Percentiles rank a stretch among this genome's conserved stretches.
Conservation (phyloP, 371 early-diverging fungal genomes). For the Lichtheimia corymbifera region DNA sequence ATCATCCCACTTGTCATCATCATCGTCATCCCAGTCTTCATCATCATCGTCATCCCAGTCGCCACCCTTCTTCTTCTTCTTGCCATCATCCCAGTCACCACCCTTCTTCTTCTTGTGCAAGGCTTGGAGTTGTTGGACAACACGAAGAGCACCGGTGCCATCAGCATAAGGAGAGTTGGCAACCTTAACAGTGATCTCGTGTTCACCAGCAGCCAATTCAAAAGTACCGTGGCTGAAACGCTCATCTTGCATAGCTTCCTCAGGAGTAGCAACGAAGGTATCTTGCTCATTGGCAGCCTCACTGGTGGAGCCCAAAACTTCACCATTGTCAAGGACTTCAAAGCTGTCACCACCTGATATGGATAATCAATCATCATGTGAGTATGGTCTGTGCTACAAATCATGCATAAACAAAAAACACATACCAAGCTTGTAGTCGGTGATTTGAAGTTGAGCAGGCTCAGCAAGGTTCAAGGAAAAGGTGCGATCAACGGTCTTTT, state of each 20-base stretch:
- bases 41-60: slow-evolving; percentile 8
- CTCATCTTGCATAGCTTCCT: slow-evolving; percentile 24
- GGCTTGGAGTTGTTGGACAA: slow-evolving; percentile 28
- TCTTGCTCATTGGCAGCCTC: slow-evolving; percentile 14
- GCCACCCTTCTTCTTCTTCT: slow-evolving; percentile 1
- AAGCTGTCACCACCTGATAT: slow-evolving; percentile 23
- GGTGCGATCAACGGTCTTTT: slow-evolving; percentile 21
- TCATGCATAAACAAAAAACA: background rate
- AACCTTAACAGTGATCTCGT: slow-evolving; percentile 34
- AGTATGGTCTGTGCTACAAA: too few species aligned
- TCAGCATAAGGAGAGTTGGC: slow-evolving; percentile 22
- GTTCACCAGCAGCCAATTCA: slow-evolving; percentile 20
- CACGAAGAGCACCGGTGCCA: slow-evolving; percentile 32
- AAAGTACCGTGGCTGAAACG: slow-evolving; percentile 27
- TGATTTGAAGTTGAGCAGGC: slow-evolving; percentile 32
- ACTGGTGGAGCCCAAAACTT: slow-evolving; percentile 21
- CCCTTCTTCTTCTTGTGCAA: slow-evolving; percentile 36
- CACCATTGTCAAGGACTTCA: slow-evolving; percentile 32
- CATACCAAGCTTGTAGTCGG: slow-evolving; percentile 30
- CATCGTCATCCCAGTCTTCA: slow-evolving; percentile 2
- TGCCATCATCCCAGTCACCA: slow-evolving; percentile 8
- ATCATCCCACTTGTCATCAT: background rate
- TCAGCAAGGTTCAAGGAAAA: slow-evolving; percentile 25
- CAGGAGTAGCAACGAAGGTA: slow-evolving; percentile 21
- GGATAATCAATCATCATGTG: background rate